These are phyloP conservation scores for Spirogloea muscicola DNA, from an alignment of 139 green algal species.

Conservation along the genomic window DNA sequence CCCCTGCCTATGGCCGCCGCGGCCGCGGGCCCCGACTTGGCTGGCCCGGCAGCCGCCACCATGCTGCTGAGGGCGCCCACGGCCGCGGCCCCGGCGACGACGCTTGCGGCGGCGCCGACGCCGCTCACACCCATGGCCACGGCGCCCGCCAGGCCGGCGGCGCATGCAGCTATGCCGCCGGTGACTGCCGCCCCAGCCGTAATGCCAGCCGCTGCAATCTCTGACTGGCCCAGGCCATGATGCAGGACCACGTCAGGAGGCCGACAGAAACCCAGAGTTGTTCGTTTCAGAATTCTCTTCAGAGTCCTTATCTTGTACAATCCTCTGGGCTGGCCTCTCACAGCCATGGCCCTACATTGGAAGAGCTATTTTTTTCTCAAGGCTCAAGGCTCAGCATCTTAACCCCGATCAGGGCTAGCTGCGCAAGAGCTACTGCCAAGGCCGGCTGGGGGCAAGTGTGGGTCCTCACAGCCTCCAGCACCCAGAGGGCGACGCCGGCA, in stretches of 20 bases:
- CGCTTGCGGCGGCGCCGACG: not conserved
- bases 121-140: conserved; percentile 8
- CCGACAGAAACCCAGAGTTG: too few relatives aligned
- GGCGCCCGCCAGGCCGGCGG: not conserved
- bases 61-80: conserved; percentile 6
- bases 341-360: too few relatives aligned
- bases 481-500: conserved; percentile 28
- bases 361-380: too few relatives aligned
- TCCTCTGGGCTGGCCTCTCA: too few relatives aligned
- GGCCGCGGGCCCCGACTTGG: conserved; percentile 3
- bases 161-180: not conserved
- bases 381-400: too few relatives aligned
- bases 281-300: too few relatives aligned
- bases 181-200: not conserved
- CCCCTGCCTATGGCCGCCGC: conserved; percentile 2
- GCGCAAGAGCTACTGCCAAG: too few relatives aligned
- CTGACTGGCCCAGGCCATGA: too few relatives aligned
- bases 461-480: conserved; percentile 8
- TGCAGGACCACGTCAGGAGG: too few relatives aligned
- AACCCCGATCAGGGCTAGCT: too few relatives aligned
- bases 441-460: too few relatives aligned
- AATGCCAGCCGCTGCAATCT: not conserved
- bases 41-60: not conserved
- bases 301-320: too few relatives aligned
- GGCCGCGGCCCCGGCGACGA: conserved; percentile 10